Base-by-base conservation (phyloP, 495 filamentous ascomycete species). In the Aspergillus bridgeri region DNA sequence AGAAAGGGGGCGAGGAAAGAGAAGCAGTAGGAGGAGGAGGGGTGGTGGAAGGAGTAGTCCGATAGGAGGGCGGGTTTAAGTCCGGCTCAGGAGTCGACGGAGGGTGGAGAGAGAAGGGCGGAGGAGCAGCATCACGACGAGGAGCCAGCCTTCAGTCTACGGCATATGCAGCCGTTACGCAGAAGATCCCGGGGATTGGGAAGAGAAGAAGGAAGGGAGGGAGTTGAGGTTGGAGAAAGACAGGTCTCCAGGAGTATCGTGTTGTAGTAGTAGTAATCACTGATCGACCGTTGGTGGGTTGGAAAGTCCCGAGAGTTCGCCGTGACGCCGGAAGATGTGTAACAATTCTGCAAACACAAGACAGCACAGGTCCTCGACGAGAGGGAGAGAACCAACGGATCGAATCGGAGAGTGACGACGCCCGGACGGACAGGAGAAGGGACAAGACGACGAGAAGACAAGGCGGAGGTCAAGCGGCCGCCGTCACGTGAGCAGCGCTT, bases 81-180 rank as follows among this genome's bases (percentile, higher is more conserved):
- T 71, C 63, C 63, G 67, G 53, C 62, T 67, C 57, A 47, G 64
- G 61, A 61, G 53, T 60, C 57, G 66, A 59, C 33, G 64, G 55
- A 55, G 62, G 65, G 59, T 61, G 45, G 60, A 64, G 69, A 54
- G 69, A 65, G 67, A 70, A 69, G 62, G 70, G 68, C 56, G 70
- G 69, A 71, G 75, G 70, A 66, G 69, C 70, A 61, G 62, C 74
- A 75, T 75, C 70, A 69, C 70, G 69, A 67, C 61, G 70, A 73
- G 66, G 70, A 77, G 75, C 75, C 75, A 77, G 75, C 68, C 71
- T 77, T 38, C 75, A 64, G 59, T 56, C 57, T 55, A 65, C 73
- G 73, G 75, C 73, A 69, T 71, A 72, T 71, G 70, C 69, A 65
- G 72, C 71, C 71, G 72, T 63, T 63, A 56, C 65, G 71, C 67